Conservation (phyloP, 495 filamentous ascomycete genomes). For the Cercophora scortea region DNA sequence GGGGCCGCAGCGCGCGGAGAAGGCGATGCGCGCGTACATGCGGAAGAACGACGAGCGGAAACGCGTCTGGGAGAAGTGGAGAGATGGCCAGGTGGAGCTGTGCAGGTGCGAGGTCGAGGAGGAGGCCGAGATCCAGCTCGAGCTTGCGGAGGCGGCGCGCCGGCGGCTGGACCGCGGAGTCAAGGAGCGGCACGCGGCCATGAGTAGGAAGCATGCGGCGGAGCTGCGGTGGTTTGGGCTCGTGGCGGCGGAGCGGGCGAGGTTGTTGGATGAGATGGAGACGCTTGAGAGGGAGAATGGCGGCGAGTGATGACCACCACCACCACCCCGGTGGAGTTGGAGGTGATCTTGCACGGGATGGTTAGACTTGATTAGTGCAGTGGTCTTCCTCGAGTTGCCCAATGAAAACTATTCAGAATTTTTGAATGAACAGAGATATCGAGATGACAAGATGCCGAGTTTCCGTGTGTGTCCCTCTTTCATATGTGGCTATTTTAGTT, state of each 20-base stretch:
- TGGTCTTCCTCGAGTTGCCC: too few relatives aligned
- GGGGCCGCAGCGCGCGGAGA: conserved; percentile 4
- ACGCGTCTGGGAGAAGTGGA: conserved; percentile 24
- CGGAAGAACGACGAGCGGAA: conserved; percentile 18
- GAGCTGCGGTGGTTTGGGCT: conserved; percentile 24
- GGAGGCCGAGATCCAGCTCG: conserved; percentile 19
- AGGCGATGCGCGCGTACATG: conserved; percentile 17
- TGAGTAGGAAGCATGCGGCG: conserved; percentile 10
- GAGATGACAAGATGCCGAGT: too few relatives aligned
- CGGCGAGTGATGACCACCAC: conserved; percentile 4
- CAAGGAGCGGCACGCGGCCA: conserved; percentile 8
- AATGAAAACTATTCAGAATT: too few relatives aligned
- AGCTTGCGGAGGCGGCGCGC: conserved; percentile 20
- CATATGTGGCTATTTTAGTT: too few relatives aligned
- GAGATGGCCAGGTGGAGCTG: conserved; percentile 15
- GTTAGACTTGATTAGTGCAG: too few relatives aligned
- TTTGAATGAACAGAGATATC: too few relatives aligned
- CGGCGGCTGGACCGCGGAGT: conserved; percentile 8
- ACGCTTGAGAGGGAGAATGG: conserved; percentile 25
- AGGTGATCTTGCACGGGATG: too few relatives aligned
- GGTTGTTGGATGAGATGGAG: conserved; percentile 23
- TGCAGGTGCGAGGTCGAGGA: conserved; percentile 14
- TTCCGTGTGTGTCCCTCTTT: too few relatives aligned
- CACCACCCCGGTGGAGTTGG: too few relatives aligned
- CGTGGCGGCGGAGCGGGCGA: conserved; percentile 20